Base-by-base conservation (phyloP, 2,329 filamentous ascomycete genomes). In the Beauveria varroae region DNA sequence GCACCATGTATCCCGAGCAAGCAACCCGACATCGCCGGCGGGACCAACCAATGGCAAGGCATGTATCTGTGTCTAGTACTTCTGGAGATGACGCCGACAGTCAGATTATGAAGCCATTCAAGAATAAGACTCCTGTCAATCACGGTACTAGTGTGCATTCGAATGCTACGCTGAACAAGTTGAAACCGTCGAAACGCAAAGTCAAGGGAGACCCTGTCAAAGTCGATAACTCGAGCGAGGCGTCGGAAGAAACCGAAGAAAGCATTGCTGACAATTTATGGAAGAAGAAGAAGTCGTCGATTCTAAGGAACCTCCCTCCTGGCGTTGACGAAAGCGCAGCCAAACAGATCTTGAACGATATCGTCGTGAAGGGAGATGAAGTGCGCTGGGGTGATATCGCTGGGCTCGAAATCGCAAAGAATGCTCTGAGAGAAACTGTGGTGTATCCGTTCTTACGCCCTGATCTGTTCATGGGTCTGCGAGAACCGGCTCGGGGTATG, bases 401-500 rank as follows among this genome's bases (percentile, higher is more conserved):
- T 0, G 95, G 95, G 1, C 78, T 99, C 4, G 90, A 96, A 55
- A 83, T 89, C 58, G 95, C 95, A 40, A 99, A 99, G 71, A 90
- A 86, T 60, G 93, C 95, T 0, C 77, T 99, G 55, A 93, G 96
- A 69, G 95, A 99, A 74, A 92, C 92, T 0, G 95, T 99, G 1
- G 93, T 99, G 2, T 99, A 99, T 69, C 95, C 95, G 0, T 98
- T 99, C 71, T 78, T 99, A 12, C 88, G 95, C 1, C 95, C 95
- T 1, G 95, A 99, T 74, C 78, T 99, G 2, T 99, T 99, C 76
- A 95, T 93, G 84, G 95, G 95, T 0, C 81, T 99, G 12, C 88
- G 95, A 44, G 95, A 99, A 71, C 95, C 95, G 22, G 93, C 95
- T 16, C 82, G 92, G 62, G 95, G 95, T 6, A 98, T 99, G 91